Evolutionary conservation across 2,329 filamentous ascomycete species (phyloP).

Genomic region (Hirsutella minnesotensis): DNA sequence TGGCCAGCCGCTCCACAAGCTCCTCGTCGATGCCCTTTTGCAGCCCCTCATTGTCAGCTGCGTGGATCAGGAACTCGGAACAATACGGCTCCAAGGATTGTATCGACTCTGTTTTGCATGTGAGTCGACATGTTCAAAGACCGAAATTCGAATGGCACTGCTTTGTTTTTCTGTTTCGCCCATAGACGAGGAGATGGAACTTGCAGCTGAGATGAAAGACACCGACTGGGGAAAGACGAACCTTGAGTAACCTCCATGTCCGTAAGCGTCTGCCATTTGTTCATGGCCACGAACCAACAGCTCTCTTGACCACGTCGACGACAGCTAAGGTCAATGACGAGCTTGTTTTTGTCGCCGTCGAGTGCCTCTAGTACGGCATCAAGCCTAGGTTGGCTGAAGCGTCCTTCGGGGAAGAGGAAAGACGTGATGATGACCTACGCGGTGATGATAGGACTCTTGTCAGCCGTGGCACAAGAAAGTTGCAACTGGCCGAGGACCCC

Average conservation of each 20-base stretch:
- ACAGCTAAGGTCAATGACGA: constrained; percentile 94
- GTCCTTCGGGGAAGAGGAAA: constrained; percentile 76
- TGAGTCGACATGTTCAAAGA: neutral
- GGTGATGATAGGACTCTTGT: too few relatives aligned
- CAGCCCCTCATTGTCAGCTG: constrained; percentile 90
- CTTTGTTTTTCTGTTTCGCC: too few relatives aligned
- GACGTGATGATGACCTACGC: constrained; percentile 90
- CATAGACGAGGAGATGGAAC: neutral
- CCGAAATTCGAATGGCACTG: too few relatives aligned
- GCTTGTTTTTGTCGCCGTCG: constrained; percentile 60
- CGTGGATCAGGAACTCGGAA: constrained; percentile 93
- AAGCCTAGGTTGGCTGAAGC: constrained; percentile 68
- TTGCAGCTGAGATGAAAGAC: neutral
- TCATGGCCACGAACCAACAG: constrained; percentile 90
- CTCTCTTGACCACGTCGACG: constrained; percentile 56
- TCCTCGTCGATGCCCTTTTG: constrained; percentile 84
- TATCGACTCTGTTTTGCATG: constrained; percentile 56
- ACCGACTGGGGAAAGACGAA: constrained; percentile 24
- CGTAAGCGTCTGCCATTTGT: constrained; percentile 97
- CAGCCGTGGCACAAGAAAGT: too few relatives aligned
- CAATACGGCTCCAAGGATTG: constrained; percentile 76
- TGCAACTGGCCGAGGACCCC: constrained; percentile 8
- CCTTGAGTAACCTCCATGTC: constrained; percentile 89
- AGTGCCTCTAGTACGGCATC: constrained; percentile 63
- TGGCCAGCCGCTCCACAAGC: constrained; percentile 62